A percentile compares a stretch with the other conserved stretches of the same genome.
Evolutionary conservation across 2,329 filamentous ascomycete species (phyloP).

Genomic region (Pseudogymnoascus sp.): DNA sequence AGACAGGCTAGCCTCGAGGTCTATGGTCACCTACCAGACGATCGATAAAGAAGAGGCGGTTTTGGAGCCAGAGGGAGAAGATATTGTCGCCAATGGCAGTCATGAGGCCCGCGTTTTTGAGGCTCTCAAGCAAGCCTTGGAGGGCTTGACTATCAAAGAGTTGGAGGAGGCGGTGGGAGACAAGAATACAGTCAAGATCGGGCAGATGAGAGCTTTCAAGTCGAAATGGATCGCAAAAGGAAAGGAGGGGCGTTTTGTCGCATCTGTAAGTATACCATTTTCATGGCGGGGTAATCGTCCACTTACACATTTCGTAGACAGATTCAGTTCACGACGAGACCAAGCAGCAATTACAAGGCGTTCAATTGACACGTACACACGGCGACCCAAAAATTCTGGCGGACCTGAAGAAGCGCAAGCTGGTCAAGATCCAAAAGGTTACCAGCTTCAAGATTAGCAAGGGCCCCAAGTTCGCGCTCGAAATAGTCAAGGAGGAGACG

Average conservation of each 20-base stretch:
- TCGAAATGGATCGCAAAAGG: conserved; percentile 62
- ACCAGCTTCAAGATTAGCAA: conserved; percentile 78
- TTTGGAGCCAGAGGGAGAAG: conserved; percentile 66
- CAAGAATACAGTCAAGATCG: conserved; percentile 68
- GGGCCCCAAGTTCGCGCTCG: conserved; percentile 77
- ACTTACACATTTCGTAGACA: conserved; percentile 30
- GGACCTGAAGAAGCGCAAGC: conserved; percentile 87
- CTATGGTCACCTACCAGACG: conserved; percentile 80
- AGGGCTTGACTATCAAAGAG: conserved; percentile 73
- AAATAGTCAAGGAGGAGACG: conserved; percentile 88
- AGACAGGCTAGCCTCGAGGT: conserved; percentile 73
- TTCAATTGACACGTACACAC: conserved; percentile 61
- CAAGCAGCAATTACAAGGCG: conserved; percentile 62
- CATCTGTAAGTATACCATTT: conserved; percentile 35
- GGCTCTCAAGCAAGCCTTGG: conserved; percentile 59
- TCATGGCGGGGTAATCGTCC: background rate
- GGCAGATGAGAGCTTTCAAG: conserved; percentile 91
- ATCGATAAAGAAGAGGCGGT: conserved; percentile 69
- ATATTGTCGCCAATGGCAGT: conserved; percentile 65
- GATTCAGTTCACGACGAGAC: conserved; percentile 75
- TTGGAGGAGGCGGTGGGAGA: conserved; percentile 61
- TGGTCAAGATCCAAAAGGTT: conserved; percentile 74
- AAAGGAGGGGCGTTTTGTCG: conserved; percentile 46
- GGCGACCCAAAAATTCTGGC: conserved; percentile 65
- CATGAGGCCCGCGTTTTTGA: conserved; percentile 79